Conservation (phyloP, 2,329 filamentous ascomycete species). For the Curvularia lunata region DNA sequence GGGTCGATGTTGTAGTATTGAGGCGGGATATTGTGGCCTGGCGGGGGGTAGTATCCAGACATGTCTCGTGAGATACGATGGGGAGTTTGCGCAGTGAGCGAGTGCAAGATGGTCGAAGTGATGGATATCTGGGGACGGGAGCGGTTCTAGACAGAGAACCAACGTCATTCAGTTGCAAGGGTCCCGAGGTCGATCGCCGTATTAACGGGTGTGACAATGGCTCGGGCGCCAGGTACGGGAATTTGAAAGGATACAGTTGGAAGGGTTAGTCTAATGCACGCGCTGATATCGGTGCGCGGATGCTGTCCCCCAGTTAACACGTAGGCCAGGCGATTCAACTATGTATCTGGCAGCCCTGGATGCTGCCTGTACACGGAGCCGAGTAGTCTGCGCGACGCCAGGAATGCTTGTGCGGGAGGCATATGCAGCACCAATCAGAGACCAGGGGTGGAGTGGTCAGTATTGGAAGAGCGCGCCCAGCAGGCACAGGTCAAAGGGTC, state of each 20-base stretch:
- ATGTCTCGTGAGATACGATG: slow-evolving; percentile 33
- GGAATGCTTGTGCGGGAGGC: slow-evolving; percentile 37
- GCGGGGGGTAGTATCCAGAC: slow-evolving; percentile 47
- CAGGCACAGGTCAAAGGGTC: slow-evolving; percentile 37
- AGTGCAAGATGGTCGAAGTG: slow-evolving; percentile 25
- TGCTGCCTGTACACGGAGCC: slow-evolving; percentile 28
- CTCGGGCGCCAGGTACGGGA: slow-evolving; percentile 38
- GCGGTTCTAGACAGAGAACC: slow-evolving; percentile 36
- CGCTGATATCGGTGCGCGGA: slow-evolving; percentile 37
- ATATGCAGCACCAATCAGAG: slow-evolving; percentile 43
- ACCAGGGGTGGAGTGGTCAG: slow-evolving; percentile 47
- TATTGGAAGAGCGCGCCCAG: slow-evolving; percentile 41
- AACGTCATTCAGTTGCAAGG: slow-evolving; percentile 50
- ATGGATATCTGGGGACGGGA: slow-evolving; percentile 34
- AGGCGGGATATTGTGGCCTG: slow-evolving; percentile 42
- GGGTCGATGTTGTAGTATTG: slow-evolving; percentile 47
- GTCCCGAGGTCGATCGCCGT: slow-evolving; percentile 43
- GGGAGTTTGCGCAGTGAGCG: slow-evolving; percentile 24
- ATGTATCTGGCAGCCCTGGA: slow-evolving; percentile 33
- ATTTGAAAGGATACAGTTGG: slow-evolving; percentile 22
- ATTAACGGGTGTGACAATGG: slow-evolving; percentile 34
- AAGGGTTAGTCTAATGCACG: slow-evolving; percentile 34
- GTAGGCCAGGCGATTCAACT: slow-evolving; percentile 44
- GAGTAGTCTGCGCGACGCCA: slow-evolving; percentile 37
- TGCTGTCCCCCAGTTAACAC: slow-evolving; percentile 44